phyloP scores from a whole-genome alignment of 768 basidiomycete genomes.

The Suillus placidus region DNA sequence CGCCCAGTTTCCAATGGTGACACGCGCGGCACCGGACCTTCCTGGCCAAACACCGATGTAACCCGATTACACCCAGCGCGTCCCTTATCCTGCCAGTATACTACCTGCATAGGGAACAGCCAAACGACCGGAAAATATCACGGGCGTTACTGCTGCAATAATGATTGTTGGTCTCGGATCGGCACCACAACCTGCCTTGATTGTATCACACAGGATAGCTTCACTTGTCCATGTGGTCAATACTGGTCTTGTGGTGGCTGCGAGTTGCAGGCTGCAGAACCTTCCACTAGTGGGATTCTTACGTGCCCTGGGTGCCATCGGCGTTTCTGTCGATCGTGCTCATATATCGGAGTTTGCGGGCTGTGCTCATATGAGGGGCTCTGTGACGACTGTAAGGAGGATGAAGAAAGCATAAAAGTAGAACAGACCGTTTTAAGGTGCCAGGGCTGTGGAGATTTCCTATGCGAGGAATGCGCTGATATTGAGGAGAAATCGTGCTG shows the following conservation, averaged over 20 bases:
- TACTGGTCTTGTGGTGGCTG: not conserved
- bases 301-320: conserved; percentile 2
- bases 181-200: not conserved
- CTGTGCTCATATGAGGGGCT: not conserved
- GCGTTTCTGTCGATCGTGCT: not conserved
- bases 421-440: not conserved
- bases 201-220: conserved; percentile 3
- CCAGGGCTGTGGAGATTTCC: not conserved
- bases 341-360: not conserved
- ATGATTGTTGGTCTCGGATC: not conserved
- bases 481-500: not conserved
- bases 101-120: not conserved
- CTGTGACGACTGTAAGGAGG: conserved; percentile 7
- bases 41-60: not conserved
- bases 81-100: not conserved
- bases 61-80: conserved; percentile 6
- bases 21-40: not conserved
- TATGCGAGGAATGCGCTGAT: not conserved
- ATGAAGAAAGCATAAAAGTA: not conserved
- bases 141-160: not conserved
- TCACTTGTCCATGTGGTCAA: not conserved
- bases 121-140: not conserved
- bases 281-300: no score
- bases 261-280: no score
- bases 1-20: no score